These are phyloP conservation scores for Penicillium sp. DNA, from an alignment of 2,329 filamentous ascomycete genomes.

Conservation along the genomic window DNA sequence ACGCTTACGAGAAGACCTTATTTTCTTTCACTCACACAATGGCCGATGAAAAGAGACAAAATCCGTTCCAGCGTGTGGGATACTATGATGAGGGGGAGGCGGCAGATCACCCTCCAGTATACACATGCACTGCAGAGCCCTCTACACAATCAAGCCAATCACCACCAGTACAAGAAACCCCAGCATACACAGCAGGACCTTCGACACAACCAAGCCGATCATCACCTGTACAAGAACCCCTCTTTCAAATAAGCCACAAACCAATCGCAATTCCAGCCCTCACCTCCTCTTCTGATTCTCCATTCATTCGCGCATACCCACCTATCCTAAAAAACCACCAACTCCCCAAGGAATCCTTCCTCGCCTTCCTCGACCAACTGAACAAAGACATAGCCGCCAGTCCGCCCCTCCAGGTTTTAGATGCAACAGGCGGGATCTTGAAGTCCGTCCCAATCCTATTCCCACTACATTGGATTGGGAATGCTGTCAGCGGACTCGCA, in stretches of 20 bases:
- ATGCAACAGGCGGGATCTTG: slow-evolving; percentile 27
- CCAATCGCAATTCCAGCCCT: slow-evolving; percentile 21
- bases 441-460: slow-evolving; percentile 25
- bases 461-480: slow-evolving; percentile 25
- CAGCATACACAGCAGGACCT: slow-evolving; percentile 1
- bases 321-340: slow-evolving; percentile 11
- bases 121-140: not conserved
- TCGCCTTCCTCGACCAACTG: slow-evolving; percentile 28
- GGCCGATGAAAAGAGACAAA: slow-evolving; percentile 6
- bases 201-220: not conserved
- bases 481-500: slow-evolving; percentile 24
- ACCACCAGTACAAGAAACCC: not conserved
- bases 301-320: slow-evolving; percentile 20
- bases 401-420: slow-evolving; percentile 29
- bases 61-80: not conserved
- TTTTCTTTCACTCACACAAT: not conserved
- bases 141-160: not conserved
- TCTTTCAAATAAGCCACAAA: not conserved
- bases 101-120: slow-evolving; percentile 4
- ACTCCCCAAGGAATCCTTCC: slow-evolving; percentile 18
- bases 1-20: not conserved
- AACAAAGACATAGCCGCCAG: slow-evolving; percentile 26
- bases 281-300: slow-evolving; percentile 10
- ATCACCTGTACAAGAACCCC: not conserved
- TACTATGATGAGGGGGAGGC: not conserved